Conservation (phyloP, 768 basidiomycete genomes). For the Russula virescens region DNA sequence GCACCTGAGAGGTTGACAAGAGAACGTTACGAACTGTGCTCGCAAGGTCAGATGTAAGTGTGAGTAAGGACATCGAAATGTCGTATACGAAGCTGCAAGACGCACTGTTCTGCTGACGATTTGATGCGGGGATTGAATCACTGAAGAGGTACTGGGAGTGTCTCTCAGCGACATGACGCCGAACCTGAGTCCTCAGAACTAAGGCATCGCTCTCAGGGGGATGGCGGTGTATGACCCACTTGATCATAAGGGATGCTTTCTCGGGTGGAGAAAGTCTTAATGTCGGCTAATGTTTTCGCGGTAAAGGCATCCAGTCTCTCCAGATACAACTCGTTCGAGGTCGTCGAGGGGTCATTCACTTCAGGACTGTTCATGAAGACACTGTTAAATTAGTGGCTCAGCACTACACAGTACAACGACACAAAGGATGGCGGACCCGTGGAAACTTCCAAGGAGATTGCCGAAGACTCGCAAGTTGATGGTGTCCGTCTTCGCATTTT, state of each 20-base stretch:
- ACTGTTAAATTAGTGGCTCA: neutral
- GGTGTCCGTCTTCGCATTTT: neutral
- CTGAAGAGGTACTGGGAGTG: conserved; percentile 54
- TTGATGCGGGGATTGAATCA: conserved; percentile 1
- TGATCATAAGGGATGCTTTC: conserved; percentile 56
- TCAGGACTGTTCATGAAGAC: conserved; percentile 11
- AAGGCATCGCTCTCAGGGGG: neutral
- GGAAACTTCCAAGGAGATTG: neutral
- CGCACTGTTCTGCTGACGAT: conserved; percentile 22
- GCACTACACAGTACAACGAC: neutral
- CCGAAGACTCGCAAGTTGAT: neutral
- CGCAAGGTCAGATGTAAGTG: neutral
- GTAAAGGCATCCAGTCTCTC: conserved; percentile 62
- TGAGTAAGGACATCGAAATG: neutral
- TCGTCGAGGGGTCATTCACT: conserved; percentile 27
- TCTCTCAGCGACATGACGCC: conserved; percentile 54
- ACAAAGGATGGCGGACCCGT: too few relatives aligned
- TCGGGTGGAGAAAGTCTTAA: conserved; percentile 54
- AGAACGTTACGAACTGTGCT: conserved; percentile 43
- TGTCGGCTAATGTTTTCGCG: conserved; percentile 50
- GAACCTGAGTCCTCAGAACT: conserved; percentile 36
- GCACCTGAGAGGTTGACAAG: conserved; percentile 43
- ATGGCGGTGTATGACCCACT: conserved; percentile 33
- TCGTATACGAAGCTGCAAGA: neutral
- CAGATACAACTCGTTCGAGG: conserved; percentile 49